Conservation (phyloP, 371 early-diverging fungal species). For the Globomyces sp. region DNA sequence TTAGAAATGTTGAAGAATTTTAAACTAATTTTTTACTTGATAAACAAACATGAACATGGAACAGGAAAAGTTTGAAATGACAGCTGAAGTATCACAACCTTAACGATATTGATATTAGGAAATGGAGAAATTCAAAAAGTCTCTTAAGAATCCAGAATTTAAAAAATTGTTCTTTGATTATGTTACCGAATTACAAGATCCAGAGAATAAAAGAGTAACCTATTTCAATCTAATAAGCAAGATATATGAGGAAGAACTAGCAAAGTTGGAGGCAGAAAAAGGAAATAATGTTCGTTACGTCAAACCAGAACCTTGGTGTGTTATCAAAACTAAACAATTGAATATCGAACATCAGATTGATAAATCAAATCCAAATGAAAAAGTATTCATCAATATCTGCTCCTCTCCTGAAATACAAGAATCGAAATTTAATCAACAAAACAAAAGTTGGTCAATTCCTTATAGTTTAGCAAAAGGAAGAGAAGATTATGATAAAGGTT, state of each 20-base stretch:
- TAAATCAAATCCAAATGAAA: constrained; percentile 20
- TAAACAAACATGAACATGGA: constrained; percentile 5
- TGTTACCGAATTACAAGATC: constrained; percentile 54
- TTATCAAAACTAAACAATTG: constrained; percentile 35
- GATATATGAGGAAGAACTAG: constrained; percentile 52
- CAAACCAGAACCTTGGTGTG: constrained; percentile 44
- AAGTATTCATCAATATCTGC: constrained; percentile 54
- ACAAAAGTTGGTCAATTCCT: constrained; percentile 49
- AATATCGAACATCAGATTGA: too few relatives aligned
- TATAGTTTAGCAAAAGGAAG: constrained; percentile 44
- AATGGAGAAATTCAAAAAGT: constrained; percentile 37
- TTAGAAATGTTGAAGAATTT: too few relatives aligned
- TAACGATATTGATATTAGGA: constrained; percentile 6
- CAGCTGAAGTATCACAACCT: constrained; percentile 25
- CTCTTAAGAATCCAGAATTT: constrained; percentile 52
- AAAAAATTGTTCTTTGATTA: constrained; percentile 50
- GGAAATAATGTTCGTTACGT: constrained; percentile 50
- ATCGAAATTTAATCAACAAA: constrained; percentile 23
- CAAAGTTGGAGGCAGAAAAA: constrained; percentile 45
- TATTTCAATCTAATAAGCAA: not conserved
- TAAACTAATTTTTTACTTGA: too few relatives aligned
- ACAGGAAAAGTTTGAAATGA: constrained; percentile 14
- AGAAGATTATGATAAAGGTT: constrained; percentile 39
- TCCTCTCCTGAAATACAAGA: constrained; percentile 36
- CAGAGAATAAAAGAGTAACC: constrained; percentile 32